Percentiles rank a stretch among this genome's conserved stretches.
Evolutionary conservation across 306 rosid species (phyloP).

Genomic region (Mimosa pudica): DNA sequence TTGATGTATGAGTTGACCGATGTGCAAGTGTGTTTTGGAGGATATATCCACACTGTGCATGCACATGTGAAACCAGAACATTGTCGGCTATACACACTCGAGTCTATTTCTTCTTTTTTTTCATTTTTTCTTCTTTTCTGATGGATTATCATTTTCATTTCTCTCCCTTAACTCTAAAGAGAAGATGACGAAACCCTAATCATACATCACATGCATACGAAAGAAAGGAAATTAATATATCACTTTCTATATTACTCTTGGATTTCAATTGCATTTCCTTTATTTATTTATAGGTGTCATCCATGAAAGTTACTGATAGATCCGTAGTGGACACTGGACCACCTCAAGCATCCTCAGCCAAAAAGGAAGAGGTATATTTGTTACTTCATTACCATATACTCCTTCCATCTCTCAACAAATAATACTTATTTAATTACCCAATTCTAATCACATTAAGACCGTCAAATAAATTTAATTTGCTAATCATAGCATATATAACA

Average conservation of each 20-base stretch:
- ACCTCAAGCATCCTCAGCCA: slow-evolving; percentile 40
- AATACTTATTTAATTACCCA: too few relatives aligned
- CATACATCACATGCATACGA: background rate
- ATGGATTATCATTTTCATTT: background rate
- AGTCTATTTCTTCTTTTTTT: background rate
- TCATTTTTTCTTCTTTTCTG: background rate
- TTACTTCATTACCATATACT: too few relatives aligned
- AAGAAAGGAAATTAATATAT: background rate
- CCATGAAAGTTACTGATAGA: slow-evolving; percentile 32
- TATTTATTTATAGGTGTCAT: slow-evolving; percentile 41
- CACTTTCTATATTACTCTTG: background rate
- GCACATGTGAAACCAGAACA: slow-evolving; percentile 35
- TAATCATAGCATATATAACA: too few relatives aligned
- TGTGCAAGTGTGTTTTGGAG: slow-evolving; percentile 46
- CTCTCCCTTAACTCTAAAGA: background rate
- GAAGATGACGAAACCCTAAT: slow-evolving; percentile 10
- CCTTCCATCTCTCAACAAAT: too few relatives aligned
- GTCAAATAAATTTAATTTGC: too few relatives aligned
- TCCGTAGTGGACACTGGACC: slow-evolving; percentile 46
- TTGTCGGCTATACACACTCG: background rate
- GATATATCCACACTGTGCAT: slow-evolving; percentile 24
- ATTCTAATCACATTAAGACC: too few relatives aligned
- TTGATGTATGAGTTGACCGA: slow-evolving; percentile 43
- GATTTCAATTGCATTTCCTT: slow-evolving; percentile 12
- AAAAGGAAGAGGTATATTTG: slow-evolving; percentile 54